These are phyloP conservation scores for Torrubiella hemipterigena DNA, from an alignment of 2,329 filamentous ascomycete genomes.

Conservation along the genomic window DNA sequence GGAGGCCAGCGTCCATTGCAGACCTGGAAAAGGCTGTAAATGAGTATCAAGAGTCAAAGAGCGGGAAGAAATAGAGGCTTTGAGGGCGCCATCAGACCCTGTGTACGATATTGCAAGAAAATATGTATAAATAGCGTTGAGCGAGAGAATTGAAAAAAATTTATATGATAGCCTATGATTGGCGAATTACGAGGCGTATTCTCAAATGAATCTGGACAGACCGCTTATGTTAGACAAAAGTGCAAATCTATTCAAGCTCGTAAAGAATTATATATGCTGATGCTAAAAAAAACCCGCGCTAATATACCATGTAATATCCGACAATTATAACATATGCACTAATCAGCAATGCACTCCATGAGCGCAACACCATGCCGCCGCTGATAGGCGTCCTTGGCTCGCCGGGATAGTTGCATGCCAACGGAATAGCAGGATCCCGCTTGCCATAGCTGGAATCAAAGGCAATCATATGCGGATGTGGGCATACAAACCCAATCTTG, in stretches of 20 bases:
- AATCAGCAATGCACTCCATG: not conserved
- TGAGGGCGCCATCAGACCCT: too few relatives aligned
- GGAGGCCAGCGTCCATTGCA: slow-evolving; percentile 2
- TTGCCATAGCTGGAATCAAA: slow-evolving; percentile 24
- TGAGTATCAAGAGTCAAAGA: slow-evolving; percentile 5
- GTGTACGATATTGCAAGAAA: not conserved
- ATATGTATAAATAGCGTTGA: slow-evolving; percentile 1
- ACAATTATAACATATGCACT: not conserved
- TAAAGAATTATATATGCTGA: too few relatives aligned
- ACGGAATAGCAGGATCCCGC: slow-evolving; percentile 12
- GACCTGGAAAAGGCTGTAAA: slow-evolving; percentile 5
- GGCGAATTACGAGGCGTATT: too few relatives aligned
- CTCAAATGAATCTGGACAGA: too few relatives aligned
- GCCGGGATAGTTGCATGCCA: slow-evolving; percentile 26
- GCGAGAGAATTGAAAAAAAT: too few relatives aligned
- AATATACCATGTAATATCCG: not conserved
- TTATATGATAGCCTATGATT: too few relatives aligned
- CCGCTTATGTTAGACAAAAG: too few relatives aligned
- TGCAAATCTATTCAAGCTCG: too few relatives aligned
- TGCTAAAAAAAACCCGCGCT: too few relatives aligned
- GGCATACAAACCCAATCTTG: slow-evolving; percentile 64
- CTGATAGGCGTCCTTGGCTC: slow-evolving; percentile 18
- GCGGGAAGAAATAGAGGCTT: not conserved
- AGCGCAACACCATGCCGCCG: not conserved
- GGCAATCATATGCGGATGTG: slow-evolving; percentile 25